Evolutionary conservation across 345 rosid genomes (phyloP), one percentile per base, ranked within the genome.

Genomic region (Populus ilicifolia): DNA sequence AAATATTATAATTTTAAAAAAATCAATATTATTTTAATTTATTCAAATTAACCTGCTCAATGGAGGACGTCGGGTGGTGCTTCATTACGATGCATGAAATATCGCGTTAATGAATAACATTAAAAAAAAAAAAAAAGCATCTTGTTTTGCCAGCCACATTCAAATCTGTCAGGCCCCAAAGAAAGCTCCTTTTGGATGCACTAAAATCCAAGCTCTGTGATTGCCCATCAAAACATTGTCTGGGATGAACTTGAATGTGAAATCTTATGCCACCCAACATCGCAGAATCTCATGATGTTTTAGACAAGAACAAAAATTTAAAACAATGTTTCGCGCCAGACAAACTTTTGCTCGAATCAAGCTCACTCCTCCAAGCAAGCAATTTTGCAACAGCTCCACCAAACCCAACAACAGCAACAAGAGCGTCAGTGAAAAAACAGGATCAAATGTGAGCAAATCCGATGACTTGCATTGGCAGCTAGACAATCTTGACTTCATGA

Each of bases 401-500:
- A 82, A 80, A 29, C 68, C 65, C 39, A 72, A 30, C 30, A 71
- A 50, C 75, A 70, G 27, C 74, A 87, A 72, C 69, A 78, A 62
- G 62, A 79, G 75, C 61, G 59, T 43, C 48, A 83, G 65, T 3
- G 79, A 82, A 71, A 86, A 79, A 79, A 70, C 71, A 13, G 88
- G 80, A 70, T 87, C 94, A 2, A 87, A 76, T 81, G 67, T 84
- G 56, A 83, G 83, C 83, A 84, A 79, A 66, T 88, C 90, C 85
- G 56, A 83, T 0, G 96, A 91, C 75, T 79, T 89, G 1, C 90
- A 89, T 66, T 80, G 82, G 81, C 89, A 90, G 80, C 88, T 96
- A 23, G 92, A 90, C 61, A 91, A 90, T 44, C 92, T 93, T 54
- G 94, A 96, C 81, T 92, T 93, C 88, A 81, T 69, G 75, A 88